Conservation (phyloP, 2,329 filamentous ascomycete species). For the Colletotrichum trifolii region DNA sequence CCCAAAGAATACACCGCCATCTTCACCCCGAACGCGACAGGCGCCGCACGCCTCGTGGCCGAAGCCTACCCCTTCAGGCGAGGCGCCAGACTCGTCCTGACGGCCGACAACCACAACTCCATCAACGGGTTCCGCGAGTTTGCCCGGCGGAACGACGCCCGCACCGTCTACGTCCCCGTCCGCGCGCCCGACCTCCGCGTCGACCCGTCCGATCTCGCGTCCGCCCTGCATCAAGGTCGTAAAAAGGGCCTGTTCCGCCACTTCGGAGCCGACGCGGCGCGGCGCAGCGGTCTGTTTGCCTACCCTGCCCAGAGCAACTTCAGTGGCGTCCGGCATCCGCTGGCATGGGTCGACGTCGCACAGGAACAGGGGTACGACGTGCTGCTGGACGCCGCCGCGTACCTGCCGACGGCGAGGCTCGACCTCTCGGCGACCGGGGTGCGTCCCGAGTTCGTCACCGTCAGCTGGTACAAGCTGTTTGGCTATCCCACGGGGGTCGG, state of each 20-base stretch:
- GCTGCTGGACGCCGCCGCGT: conserved; percentile 53
- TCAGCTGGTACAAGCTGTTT: conserved; percentile 57
- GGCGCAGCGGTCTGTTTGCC: conserved; percentile 50
- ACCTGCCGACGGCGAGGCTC: conserved; percentile 49
- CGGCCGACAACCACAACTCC: conserved; percentile 56
- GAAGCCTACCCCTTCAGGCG: conserved; percentile 51
- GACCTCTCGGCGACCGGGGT: conserved; percentile 44
- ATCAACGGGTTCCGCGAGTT: conserved; percentile 53
- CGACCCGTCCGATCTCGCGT: conserved; percentile 40
- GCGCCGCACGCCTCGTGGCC: conserved; percentile 51
- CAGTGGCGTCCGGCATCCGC: conserved; percentile 53
- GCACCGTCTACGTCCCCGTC: conserved; percentile 46
- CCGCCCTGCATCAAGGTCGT: conserved; percentile 38
- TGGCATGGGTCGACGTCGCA: conserved; percentile 49
- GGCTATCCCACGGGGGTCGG: conserved; percentile 55
- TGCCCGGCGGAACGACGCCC: conserved; percentile 42
- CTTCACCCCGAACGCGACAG: conserved; percentile 54
- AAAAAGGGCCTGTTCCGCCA: conserved; percentile 7
- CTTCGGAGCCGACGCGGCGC: not conserved
- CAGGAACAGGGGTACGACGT: conserved; percentile 53
- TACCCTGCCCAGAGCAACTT: conserved; percentile 61
- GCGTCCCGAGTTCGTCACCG: conserved; percentile 51
- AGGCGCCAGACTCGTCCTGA: conserved; percentile 45
- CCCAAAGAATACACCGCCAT: conserved; percentile 52
- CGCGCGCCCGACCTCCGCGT: conserved; percentile 44